phyloP scores from a whole-genome alignment of 202 grass and related monocot genomes.

The Panicum virgatum region DNA sequence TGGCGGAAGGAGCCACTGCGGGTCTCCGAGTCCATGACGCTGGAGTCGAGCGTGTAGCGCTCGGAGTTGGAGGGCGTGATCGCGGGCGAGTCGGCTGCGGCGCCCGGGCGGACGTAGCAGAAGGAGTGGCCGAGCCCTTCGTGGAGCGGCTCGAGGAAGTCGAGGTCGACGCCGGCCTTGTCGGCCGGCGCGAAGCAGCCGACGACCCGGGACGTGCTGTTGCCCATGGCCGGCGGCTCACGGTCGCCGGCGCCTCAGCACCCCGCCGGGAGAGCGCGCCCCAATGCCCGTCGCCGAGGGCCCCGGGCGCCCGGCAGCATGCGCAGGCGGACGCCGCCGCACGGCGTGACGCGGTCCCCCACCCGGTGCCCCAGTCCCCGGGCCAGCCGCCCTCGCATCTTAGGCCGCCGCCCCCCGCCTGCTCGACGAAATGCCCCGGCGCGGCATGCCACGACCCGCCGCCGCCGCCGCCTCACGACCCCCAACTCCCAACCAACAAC shows the following conservation, averaged over 20 bases:
- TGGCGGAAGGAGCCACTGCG: constrained; percentile 72
- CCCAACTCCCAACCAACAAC: background rate
- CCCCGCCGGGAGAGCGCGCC: constrained; percentile 6
- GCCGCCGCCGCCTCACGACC: background rate
- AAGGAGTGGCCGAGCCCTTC: constrained; percentile 92
- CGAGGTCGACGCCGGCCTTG: constrained; percentile 67
- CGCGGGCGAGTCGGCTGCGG: constrained; percentile 56
- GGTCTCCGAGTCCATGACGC: constrained; percentile 73
- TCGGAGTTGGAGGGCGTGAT: constrained; percentile 89
- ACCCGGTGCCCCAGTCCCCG: constrained; percentile 44
- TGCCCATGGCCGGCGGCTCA: constrained; percentile 52
- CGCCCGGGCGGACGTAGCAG: constrained; percentile 77
- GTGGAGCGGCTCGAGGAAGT: constrained; percentile 81
- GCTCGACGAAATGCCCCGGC: constrained; percentile 50
- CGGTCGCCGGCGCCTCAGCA: background rate
- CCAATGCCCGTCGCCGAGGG: constrained; percentile 47
- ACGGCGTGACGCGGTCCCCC: constrained; percentile 53
- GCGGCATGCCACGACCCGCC: constrained; percentile 2
- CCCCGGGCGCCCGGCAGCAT: constrained; percentile 51
- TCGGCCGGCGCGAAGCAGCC: constrained; percentile 77
- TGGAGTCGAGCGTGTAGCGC: constrained; percentile 83
- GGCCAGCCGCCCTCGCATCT: constrained; percentile 53
- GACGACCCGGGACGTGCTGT: constrained; percentile 87
- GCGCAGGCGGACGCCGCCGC: constrained; percentile 47
- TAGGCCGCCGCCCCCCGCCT: constrained; percentile 45